Evolutionary conservation across 176 grass and related monocot species (phyloP).

Genomic region (Aechmea fasciata): DNA sequence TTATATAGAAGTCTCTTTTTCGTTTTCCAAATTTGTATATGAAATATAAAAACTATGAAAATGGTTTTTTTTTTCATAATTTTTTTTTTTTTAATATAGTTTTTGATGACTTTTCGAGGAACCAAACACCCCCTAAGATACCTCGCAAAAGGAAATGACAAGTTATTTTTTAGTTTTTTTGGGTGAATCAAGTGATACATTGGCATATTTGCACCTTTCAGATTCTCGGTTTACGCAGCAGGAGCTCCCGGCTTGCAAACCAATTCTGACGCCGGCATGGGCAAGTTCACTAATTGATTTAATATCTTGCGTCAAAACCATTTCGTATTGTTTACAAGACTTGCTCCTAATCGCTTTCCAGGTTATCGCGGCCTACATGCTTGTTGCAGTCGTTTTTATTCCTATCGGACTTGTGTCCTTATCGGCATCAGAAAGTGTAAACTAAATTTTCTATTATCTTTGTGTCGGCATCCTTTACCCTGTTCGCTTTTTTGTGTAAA

Average conservation of each 20-base stretch:
- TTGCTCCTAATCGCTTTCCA: background rate
- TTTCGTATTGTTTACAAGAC: no score
- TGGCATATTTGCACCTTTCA: slow-evolving; percentile 12
- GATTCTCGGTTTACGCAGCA: slow-evolving; percentile 93
- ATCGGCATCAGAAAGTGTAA: slow-evolving; percentile 49
- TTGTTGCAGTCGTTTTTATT: slow-evolving; percentile 56
- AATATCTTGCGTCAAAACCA: no score
- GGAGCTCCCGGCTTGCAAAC: slow-evolving; percentile 95
- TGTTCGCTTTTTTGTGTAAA: slow-evolving; percentile 3
- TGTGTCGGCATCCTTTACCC: background rate
- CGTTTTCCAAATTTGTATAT: no score
- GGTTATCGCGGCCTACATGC: slow-evolving; percentile 53
- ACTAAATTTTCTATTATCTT: background rate
- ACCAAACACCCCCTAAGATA: no score
- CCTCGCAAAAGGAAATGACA: no score
- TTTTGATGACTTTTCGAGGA: no score
- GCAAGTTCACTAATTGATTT: slow-evolving; percentile 29
- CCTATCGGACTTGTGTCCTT: slow-evolving; percentile 56
- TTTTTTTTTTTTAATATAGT: no score
- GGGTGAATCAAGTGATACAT: background rate
- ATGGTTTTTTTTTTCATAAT: no score
- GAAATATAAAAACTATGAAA: no score
- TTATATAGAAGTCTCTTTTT: no score
- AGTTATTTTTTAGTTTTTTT: no score
- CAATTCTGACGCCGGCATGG: slow-evolving; percentile 65